Evolutionary conservation across 2,329 filamentous ascomycete genomes (phyloP).

Genomic region (Thielaviopsis punctulata): DNA sequence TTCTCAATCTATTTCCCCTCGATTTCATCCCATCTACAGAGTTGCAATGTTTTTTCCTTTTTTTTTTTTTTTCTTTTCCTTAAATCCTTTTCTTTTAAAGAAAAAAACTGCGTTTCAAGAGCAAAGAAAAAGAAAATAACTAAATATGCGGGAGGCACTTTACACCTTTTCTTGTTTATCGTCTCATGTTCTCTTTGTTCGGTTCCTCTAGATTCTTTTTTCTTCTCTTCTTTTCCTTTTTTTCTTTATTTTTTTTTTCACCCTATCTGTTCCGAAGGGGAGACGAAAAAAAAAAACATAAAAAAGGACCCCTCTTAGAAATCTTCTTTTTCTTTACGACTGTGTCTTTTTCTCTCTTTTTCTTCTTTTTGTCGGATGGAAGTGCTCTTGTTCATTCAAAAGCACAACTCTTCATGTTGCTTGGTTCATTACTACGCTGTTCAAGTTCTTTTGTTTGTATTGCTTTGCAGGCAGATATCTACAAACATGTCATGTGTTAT

Average conservation of each 20-base stretch:
- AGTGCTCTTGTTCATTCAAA: too few relatives aligned
- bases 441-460: too few relatives aligned
- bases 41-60: neutral
- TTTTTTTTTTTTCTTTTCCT: neutral
- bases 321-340: neutral
- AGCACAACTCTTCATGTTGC: neutral
- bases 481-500: too few relatives aligned
- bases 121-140: too few relatives aligned
- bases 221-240: neutral
- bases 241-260: neutral
- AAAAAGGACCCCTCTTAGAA: neutral
- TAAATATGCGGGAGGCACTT: neutral
- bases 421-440: too few relatives aligned
- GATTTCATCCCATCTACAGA: neutral
- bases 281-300: neutral
- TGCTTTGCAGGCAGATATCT: too few relatives aligned
- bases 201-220: neutral
- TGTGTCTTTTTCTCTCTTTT: neutral
- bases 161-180: neutral
- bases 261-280: neutral
- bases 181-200: neutral
- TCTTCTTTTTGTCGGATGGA: neutral
- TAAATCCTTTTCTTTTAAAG: neutral
- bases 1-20: too few relatives aligned
- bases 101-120: too few relatives aligned